A percentile compares a stretch with the other conserved stretches of the same genome.
Conservation (phyloP, 2,329 filamentous ascomycete species). For the Anthostomella pinea region DNA sequence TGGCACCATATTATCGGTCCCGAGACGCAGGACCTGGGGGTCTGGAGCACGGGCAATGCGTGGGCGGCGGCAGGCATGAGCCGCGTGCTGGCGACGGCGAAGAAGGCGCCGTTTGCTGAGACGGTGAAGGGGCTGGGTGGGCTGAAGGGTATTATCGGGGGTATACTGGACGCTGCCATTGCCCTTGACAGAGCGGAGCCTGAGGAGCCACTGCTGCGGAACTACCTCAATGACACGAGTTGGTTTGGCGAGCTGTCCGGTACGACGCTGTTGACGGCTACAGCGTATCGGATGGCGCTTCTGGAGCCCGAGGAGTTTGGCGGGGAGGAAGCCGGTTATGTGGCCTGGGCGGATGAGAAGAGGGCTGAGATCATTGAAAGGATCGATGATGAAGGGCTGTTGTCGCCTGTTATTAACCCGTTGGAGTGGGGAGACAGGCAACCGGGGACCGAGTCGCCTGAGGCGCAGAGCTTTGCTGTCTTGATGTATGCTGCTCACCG, state of each 20-base stretch:
- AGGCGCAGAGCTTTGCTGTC: conserved; percentile 43
- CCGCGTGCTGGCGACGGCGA: conserved; percentile 42
- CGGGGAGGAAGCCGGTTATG: conserved; percentile 31
- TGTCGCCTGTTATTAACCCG: conserved; percentile 41
- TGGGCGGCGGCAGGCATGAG: conserved; percentile 47
- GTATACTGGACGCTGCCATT: conserved; percentile 31
- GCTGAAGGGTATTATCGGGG: conserved; percentile 32
- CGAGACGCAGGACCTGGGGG: conserved; percentile 33
- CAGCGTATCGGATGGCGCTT: conserved; percentile 43
- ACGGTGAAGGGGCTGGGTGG: conserved; percentile 33
- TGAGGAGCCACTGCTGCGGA: conserved; percentile 37
- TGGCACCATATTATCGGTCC: conserved; percentile 47
- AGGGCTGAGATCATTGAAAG: conserved; percentile 33
- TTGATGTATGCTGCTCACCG: conserved; percentile 40
- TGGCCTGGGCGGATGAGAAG: conserved; percentile 42
- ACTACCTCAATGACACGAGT: conserved; percentile 42
- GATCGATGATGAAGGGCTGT: conserved; percentile 37
- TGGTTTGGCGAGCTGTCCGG: conserved; percentile 49
- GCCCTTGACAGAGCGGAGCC: conserved; percentile 24
- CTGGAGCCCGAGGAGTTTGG: conserved; percentile 37
- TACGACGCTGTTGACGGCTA: conserved; percentile 43
- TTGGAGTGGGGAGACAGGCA: conserved; percentile 34
- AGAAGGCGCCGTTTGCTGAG: conserved; percentile 27
- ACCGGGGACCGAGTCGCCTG: conserved; percentile 33
- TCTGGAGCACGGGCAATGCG: conserved; percentile 48